phyloP scores from a whole-genome alignment of 306 rosid species.

The Leucaena leucocephala region DNA sequence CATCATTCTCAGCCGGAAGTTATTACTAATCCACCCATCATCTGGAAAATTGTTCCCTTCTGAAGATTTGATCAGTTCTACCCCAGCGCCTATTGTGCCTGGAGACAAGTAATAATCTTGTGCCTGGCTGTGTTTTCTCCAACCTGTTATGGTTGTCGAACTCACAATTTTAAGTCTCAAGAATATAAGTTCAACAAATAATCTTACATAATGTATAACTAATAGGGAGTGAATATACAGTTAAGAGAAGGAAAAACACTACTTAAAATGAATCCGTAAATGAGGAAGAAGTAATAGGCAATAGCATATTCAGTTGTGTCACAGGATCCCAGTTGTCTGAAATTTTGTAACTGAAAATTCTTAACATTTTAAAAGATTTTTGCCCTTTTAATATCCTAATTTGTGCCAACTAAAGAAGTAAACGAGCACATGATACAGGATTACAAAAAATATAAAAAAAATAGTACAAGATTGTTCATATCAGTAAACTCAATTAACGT shows the following conservation, averaged over 20 bases:
- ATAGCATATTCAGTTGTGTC: not conserved
- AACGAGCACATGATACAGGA: not conserved
- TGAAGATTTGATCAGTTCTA: slow-evolving; percentile 27
- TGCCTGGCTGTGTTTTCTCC: slow-evolving; percentile 65
- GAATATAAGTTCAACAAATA: not conserved
- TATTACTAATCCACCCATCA: slow-evolving; percentile 60
- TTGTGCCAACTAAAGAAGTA: not conserved
- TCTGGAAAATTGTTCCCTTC: slow-evolving; percentile 52
- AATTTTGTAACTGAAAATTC: not conserved
- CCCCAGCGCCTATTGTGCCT: slow-evolving; percentile 23
- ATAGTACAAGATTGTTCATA: not conserved
- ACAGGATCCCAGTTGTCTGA: not conserved
- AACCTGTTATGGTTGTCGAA: slow-evolving; percentile 38
- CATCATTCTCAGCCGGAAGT: slow-evolving; percentile 74
- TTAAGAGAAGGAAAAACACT: not conserved
- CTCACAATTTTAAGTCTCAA: not conserved
- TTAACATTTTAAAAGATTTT: not conserved
- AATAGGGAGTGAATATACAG: not conserved
- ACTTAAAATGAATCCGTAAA: not conserved
- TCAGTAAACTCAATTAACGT: not conserved
- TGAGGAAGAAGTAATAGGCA: not conserved
- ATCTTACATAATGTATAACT: not conserved
- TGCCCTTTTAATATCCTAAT: not conserved
- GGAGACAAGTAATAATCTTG: slow-evolving; percentile 58
- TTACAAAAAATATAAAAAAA: too few relatives aligned